Conservation (phyloP, 2,329 filamentous ascomycete species). For the Fusarium udum region DNA sequence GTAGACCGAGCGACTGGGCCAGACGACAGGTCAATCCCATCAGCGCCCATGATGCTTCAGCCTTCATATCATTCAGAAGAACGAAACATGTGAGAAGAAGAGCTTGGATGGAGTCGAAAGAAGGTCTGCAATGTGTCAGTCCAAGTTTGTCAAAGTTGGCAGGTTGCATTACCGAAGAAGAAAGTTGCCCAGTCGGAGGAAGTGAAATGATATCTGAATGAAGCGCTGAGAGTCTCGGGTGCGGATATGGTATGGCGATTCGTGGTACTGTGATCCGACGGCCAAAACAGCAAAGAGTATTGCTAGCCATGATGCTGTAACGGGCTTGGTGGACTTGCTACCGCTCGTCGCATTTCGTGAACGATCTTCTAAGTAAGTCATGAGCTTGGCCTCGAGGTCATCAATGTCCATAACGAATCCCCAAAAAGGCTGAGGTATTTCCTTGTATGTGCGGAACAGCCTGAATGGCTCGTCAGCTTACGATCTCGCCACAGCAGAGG, state of each 20-base stretch:
- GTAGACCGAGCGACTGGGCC: slow-evolving; percentile 71
- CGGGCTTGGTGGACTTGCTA: slow-evolving; percentile 57
- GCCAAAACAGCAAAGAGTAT: slow-evolving; percentile 73
- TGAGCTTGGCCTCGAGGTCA: slow-evolving; percentile 70
- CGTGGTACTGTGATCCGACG: slow-evolving; percentile 73
- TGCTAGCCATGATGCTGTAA: slow-evolving; percentile 72
- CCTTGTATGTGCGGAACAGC: slow-evolving; percentile 72
- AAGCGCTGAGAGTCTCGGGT: slow-evolving; percentile 69
- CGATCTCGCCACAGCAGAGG: background rate
- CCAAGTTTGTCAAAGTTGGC: background rate
- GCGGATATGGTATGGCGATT: slow-evolving; percentile 69
- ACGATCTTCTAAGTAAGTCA: slow-evolving; percentile 72
- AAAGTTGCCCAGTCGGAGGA: slow-evolving; percentile 71
- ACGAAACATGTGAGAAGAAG: slow-evolving; percentile 71
- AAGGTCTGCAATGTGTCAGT: slow-evolving; percentile 56
- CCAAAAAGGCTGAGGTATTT: slow-evolving; percentile 74
- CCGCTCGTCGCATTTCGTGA: slow-evolving; percentile 63
- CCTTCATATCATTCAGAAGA: slow-evolving; percentile 74
- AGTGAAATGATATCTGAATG: slow-evolving; percentile 72
- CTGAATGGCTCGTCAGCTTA: slow-evolving; percentile 48
- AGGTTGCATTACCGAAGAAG: slow-evolving; percentile 58
- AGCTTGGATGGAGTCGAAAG: slow-evolving; percentile 72
- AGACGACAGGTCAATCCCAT: slow-evolving; percentile 71
- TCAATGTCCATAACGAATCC: slow-evolving; percentile 73
- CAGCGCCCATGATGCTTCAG: slow-evolving; percentile 73